Base-by-base conservation (phyloP, 192 early-diverging fungal genomes). In the Entrophospora sp. region DNA sequence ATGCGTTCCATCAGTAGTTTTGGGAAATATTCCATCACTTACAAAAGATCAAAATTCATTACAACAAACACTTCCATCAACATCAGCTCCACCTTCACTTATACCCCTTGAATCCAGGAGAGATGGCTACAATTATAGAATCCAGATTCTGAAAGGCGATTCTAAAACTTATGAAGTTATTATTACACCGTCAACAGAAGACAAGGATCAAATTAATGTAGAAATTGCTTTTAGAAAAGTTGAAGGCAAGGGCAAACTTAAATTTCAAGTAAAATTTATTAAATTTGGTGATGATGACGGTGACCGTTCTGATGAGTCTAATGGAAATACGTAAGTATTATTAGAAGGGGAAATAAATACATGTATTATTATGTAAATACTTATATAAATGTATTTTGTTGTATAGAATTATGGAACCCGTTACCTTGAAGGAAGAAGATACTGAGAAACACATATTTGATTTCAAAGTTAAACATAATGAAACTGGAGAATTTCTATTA, bases 1-100 rank as follows among this genome's bases (percentile, higher is more conserved):
- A 48, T 76, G 75, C 31, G 75, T 76, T 1, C 75, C 75, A 0
- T 72, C 71, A 12, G 71, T 65, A 20, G 53, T 76, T n/a, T 34
- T 72, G 62, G 72, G 72, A 43, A 76, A 72, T 52, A 72, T 76
- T 60, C 67, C 71, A 52, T 53, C 75, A 9, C 56, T 76, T 3
- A 58, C 68, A 55, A n/a, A n/a, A n/a, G n/a, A n/a, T n/a, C n/a
- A n/a, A n/a, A n/a, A n/a, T n/a, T n/a, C n/a, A n/a, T n/a, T n/a
- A n/a, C n/a, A n/a, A n/a, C n/a, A n/a, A n/a, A n/a, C n/a, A n/a
- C n/a, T n/a, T n/a, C n/a, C n/a, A n/a, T 56, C 38, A 24, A 18
- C 67, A 20, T 20, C 64, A 1, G 60, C 51, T 4, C 18, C 62
- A 13, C 13, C 25, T 10, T 32, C 45, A 36, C 46, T 7, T n/a